A percentile compares a stretch with the other conserved stretches of the same genome.
Conservation (phyloP, 345 rosid species). For the Camelina hispida region DNA sequence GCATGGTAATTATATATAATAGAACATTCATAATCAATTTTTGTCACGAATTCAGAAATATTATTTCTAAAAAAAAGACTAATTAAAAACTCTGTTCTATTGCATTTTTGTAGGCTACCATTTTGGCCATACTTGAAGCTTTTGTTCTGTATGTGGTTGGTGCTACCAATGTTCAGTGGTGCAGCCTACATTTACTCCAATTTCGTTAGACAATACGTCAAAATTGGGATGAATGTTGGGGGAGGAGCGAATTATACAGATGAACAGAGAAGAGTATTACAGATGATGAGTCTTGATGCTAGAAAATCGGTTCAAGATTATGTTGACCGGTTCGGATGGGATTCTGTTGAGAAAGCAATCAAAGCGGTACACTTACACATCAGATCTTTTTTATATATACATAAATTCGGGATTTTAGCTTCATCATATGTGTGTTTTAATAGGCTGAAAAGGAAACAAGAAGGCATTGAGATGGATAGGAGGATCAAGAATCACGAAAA, state of each 20-base stretch:
- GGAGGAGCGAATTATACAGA: conserved; percentile 53
- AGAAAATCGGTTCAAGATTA: conserved; percentile 72
- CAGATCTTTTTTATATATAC: neutral
- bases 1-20: conserved; percentile 57
- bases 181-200: conserved; percentile 83
- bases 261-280: conserved; percentile 72
- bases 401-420: neutral
- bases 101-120: conserved; percentile 62
- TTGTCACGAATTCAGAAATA: neutral
- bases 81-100: neutral
- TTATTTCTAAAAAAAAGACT: conserved; percentile 8
- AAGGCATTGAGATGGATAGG: conserved; percentile 50
- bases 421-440: neutral
- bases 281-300: conserved; percentile 91
- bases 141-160: conserved; percentile 81
- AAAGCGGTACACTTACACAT: conserved; percentile 59
- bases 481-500: conserved; percentile 27
- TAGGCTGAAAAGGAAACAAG: conserved; percentile 89
- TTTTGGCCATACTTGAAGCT: conserved; percentile 88
- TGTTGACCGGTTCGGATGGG: conserved; percentile 76
- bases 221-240: conserved; percentile 54
- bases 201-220: conserved; percentile 64
- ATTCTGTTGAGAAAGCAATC: conserved; percentile 75
- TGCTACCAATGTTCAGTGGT: conserved; percentile 82
- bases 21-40: neutral